Evolutionary conservation across 805 yeast genomes (phyloP).

Genomic region (Tetrapisispora iriomotensis): DNA sequence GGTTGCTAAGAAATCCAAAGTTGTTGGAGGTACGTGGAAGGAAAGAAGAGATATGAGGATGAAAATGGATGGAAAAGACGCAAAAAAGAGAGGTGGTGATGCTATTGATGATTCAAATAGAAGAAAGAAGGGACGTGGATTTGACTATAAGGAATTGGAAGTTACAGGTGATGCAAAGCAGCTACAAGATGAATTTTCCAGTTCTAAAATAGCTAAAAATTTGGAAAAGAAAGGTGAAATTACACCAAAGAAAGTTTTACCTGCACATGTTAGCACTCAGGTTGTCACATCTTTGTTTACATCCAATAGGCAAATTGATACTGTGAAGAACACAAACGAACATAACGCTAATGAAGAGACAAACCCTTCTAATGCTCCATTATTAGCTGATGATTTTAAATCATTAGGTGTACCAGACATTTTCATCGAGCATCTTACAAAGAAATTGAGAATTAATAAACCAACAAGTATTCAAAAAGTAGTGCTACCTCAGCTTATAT

Average conservation of each 20-base stretch:
- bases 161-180: constrained; percentile 2
- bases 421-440: constrained; percentile 45
- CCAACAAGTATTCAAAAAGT: constrained; percentile 87
- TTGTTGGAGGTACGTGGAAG: constrained; percentile 73
- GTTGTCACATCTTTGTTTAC: constrained; percentile 82
- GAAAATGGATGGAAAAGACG: constrained; percentile 38
- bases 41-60: constrained; percentile 58
- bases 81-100: constrained; percentile 9
- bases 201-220: not conserved
- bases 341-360: constrained; percentile 29
- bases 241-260: constrained; percentile 7
- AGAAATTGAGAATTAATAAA: constrained; percentile 42
- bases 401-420: constrained; percentile 58
- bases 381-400: constrained; percentile 50
- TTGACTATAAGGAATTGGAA: constrained; percentile 9
- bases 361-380: constrained; percentile 79
- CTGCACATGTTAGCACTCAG: constrained; percentile 28
- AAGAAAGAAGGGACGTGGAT: not conserved
- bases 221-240: not conserved
- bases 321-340: constrained; percentile 28
- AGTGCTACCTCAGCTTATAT: constrained; percentile 55
- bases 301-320: constrained; percentile 45
- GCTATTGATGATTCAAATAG: not conserved
- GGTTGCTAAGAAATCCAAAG: constrained; percentile 27
- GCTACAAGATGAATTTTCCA: not conserved